phyloP scores from a whole-genome alignment of 2,329 filamentous ascomycete species.

The Coniochaeta prunicola region DNA sequence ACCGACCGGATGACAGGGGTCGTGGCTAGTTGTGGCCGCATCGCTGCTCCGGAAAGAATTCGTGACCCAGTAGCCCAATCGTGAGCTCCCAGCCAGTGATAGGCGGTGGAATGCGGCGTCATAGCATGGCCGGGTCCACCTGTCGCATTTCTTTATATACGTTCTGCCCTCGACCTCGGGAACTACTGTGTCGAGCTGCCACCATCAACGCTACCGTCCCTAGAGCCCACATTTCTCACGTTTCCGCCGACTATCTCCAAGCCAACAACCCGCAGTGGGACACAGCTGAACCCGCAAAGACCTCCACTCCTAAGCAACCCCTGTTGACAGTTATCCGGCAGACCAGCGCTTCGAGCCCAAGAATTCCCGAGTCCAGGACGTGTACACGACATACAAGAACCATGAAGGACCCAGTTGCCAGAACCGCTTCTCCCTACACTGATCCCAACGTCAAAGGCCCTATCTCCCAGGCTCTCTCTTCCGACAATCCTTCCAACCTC shows the following conservation, averaged over 20 bases:
- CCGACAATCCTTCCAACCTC: constrained; percentile 16
- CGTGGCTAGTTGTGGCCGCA: too few relatives aligned
- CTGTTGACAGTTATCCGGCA: background rate
- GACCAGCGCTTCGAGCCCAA: background rate
- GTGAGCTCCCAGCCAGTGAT: constrained; percentile 6
- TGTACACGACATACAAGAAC: constrained; percentile 17
- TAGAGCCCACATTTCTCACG: constrained; percentile 1
- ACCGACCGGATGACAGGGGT: constrained; percentile 5
- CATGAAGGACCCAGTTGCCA: constrained; percentile 32
- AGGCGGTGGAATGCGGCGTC: constrained; percentile 4
- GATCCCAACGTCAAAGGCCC: constrained; percentile 37
- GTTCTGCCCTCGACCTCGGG: constrained; percentile 9
- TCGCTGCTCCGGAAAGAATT: constrained; percentile 9
- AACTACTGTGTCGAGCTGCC: constrained; percentile 3
- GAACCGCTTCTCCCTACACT: constrained; percentile 36
- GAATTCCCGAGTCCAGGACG: background rate
- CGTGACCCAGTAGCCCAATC: constrained; percentile 9
- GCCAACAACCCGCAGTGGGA: background rate
- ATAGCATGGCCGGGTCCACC: constrained; percentile 2
- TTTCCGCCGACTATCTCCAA: background rate
- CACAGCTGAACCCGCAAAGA: background rate
- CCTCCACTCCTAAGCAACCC: constrained; percentile 1
- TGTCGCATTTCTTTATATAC: constrained; percentile 5
- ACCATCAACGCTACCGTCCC: constrained; percentile 4
- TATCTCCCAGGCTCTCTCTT: constrained; percentile 30